Base-by-base conservation (phyloP, 805 yeast genomes). In the Metschnikowia gruessii region DNA sequence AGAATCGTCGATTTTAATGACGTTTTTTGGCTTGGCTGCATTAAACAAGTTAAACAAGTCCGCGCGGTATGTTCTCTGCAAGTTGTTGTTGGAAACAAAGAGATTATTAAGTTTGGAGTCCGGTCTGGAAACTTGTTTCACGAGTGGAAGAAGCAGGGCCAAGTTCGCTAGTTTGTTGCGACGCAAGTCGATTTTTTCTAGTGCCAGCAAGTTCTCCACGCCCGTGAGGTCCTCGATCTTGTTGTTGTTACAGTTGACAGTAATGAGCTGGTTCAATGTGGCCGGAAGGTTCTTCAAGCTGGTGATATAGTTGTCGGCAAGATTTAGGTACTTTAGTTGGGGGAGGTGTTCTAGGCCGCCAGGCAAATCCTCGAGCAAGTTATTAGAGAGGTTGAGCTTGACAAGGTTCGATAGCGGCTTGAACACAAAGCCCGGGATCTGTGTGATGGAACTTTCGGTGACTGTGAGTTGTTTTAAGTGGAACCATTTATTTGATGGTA, bases 11-110 rank as follows among this genome's bases (percentile, higher is more conserved):
- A 80, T 75, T 53, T 76, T 76, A 48, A 80, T 57, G 7, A 57
- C 57, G 51, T 78, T 78, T 19, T 68, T 66, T 48, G 73, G 74
- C 46, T 68, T 72, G 33, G 77, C 74, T 8, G 83, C 83, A 56
- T 79, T 79, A 53, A 77, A 68, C 42, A 80, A 60, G 59, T 81
- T 80, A 63, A 80, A 80, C 12, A 80, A 57, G 37, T 81, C 83
- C 15, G 73, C 70, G 48, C 85, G 59, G 52, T 76, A 79, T 16
- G 54, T 75, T 68, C 64, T 80, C 42, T 70, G 74, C 44, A 72
- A 60, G 32, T 57, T 56, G 54, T 80, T 80, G 28, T 74, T 75
- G 49, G 57, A 55, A 50, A 63, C 67, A 54, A 55, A 80, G 37
- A 54, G 76, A 63, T 65, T 75, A 42, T 53, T 61, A 64, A 64